phyloP scores from a whole-genome alignment of 768 basidiomycete species.

The Phlebiopsis flavidoalba region DNA sequence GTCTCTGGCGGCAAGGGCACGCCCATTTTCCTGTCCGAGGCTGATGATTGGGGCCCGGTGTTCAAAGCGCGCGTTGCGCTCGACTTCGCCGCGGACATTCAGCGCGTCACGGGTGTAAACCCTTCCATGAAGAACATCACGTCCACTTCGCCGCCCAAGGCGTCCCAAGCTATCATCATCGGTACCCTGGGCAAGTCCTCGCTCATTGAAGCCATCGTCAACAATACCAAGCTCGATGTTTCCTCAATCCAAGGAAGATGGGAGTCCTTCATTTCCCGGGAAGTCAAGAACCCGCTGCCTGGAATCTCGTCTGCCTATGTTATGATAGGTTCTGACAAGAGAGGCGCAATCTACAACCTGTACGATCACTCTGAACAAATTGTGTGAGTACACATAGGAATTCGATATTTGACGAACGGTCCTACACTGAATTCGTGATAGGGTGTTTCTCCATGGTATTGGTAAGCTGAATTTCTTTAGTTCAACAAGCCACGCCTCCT shows the following conservation, averaged over 20 bases:
- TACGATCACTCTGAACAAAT: constrained; percentile 71
- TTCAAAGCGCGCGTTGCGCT: constrained; percentile 46
- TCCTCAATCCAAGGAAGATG: constrained; percentile 57
- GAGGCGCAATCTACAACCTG: constrained; percentile 61
- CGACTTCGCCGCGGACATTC: constrained; percentile 58
- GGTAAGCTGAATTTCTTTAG: constrained; percentile 72
- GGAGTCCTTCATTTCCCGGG: constrained; percentile 54
- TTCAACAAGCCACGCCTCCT: constrained; percentile 30
- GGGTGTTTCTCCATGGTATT: constrained; percentile 65
- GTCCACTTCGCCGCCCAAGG: not conserved
- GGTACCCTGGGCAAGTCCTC: constrained; percentile 59
- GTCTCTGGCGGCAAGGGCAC: constrained; percentile 41
- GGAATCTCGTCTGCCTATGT: constrained; percentile 59
- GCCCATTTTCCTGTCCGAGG: constrained; percentile 42
- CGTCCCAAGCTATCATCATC: constrained; percentile 48
- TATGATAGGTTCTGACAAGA: constrained; percentile 63
- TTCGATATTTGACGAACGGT: too few relatives aligned
- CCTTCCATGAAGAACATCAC: constrained; percentile 49
- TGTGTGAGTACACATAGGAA: constrained; percentile 30
- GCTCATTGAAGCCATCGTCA: constrained; percentile 47
- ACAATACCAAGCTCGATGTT: constrained; percentile 48
- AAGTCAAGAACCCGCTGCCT: constrained; percentile 51
- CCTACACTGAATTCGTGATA: constrained; percentile 15
- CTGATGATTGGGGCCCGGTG: constrained; percentile 64
- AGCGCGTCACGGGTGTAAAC: constrained; percentile 50